Evolutionary conservation across 371 early-diverging fungal genomes (phyloP).

Genomic region (Circinella umbellata): DNA sequence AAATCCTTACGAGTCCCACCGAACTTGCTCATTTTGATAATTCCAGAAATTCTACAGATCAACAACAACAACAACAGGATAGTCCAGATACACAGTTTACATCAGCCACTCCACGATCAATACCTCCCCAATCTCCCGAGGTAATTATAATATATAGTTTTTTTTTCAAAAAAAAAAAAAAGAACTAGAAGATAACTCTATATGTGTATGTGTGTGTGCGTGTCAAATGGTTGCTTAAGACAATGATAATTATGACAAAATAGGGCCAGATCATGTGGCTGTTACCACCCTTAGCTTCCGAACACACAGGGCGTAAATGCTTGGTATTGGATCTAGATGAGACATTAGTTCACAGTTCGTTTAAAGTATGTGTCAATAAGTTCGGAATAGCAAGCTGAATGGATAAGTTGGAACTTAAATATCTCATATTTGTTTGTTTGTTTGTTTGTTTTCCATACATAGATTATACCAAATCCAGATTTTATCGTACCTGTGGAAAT

Average conservation of each 20-base stretch:
- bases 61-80: neutral
- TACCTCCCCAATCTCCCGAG: constrained; percentile 16
- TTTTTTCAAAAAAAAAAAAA: too few species aligned
- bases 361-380: constrained; percentile 43
- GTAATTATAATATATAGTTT: constrained; percentile 1
- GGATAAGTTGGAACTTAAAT: neutral
- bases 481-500: constrained; percentile 90
- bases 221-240: constrained; percentile 6
- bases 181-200: too few species aligned
- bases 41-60: neutral
- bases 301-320: constrained; percentile 51
- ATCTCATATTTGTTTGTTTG: constrained; percentile 1
- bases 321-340: constrained; percentile 73
- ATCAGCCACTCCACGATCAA: constrained; percentile 15
- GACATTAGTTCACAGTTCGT: constrained; percentile 69
- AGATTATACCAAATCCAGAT: constrained; percentile 83
- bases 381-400: too few species aligned
- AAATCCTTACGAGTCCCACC: constrained; percentile 13
- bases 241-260: constrained; percentile 3
- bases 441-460: neutral
- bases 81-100: constrained; percentile 1
- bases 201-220: too few species aligned
- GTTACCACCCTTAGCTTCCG: constrained; percentile 43
- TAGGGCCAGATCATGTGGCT: constrained; percentile 39
- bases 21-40: constrained; percentile 4